phyloP scores from a whole-genome alignment of 75 land plant species.

The Pinus albicaulis region DNA sequence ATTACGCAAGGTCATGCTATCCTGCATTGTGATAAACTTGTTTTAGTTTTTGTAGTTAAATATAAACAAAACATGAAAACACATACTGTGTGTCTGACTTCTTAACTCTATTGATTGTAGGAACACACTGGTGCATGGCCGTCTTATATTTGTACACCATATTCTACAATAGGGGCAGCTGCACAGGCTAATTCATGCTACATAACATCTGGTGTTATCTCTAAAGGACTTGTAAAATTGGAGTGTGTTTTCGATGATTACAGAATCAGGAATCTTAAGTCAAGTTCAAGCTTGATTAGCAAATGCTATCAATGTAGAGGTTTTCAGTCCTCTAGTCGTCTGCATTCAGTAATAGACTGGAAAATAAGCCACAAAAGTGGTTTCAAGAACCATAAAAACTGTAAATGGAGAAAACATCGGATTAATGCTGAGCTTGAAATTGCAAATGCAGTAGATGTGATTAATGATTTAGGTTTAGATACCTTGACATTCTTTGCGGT shows the following conservation, averaged over 20 bases:
- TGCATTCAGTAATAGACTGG: not conserved
- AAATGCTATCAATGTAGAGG: conserved; percentile 8
- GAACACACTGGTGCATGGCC: not conserved
- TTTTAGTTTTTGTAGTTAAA: not conserved
- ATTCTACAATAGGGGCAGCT: not conserved
- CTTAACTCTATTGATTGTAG: not conserved
- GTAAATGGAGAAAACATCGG: conserved; percentile 15
- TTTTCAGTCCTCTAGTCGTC: not conserved
- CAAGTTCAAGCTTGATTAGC: not conserved
- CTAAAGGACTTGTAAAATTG: conserved; percentile 1
- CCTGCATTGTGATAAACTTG: not conserved
- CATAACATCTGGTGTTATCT: not conserved
- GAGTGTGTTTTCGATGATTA: not conserved
- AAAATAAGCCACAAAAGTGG: conserved; percentile 5
- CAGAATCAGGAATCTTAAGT: not conserved
- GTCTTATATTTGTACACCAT: not conserved
- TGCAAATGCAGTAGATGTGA: conserved; percentile 84
- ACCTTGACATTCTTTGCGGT: conserved; percentile 86
- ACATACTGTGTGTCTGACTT: not conserved
- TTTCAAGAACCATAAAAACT: conserved; percentile 1
- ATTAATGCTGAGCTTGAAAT: conserved; percentile 55
- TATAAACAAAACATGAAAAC: not conserved
- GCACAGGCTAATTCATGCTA: not conserved
- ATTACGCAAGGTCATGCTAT: not conserved
- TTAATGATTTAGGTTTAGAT: conserved; percentile 92